phyloP scores from a whole-genome alignment of 345 rosid species.

The Arabidopsis thaliana region TAIR10.1 NC_003071.7:7426001-7426500 shows the following conservation, averaged over 20 bases:
- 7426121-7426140: background rate
- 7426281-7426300: conserved; percentile 5
- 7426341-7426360: conserved; percentile 8
- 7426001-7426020: conserved; percentile 15
- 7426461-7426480: conserved; percentile 21
- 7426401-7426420: conserved; percentile 17
- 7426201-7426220: background rate
- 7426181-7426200: background rate
- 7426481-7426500: conserved; percentile 5
- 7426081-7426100: conserved; percentile 13
- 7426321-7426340: conserved; percentile 3
- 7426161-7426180: background rate
- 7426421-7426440: conserved; percentile 3
- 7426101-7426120: conserved; percentile 5
- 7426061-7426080: conserved; percentile 17
- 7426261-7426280: conserved; percentile 19
- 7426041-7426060: conserved; percentile 11
- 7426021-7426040: conserved; percentile 18
- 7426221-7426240: conserved; percentile 10
- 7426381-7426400: background rate
- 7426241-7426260: conserved; percentile 25
- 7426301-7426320: conserved; percentile 7
- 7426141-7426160: background rate
- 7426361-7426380: conserved; percentile 1
- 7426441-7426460: conserved; percentile 4